Percentiles rank a stretch among this genome's conserved stretches.
phyloP scores from a whole-genome alignment of 1,139 yeast species.

The Yamadazyma membranifaciens region DNA sequence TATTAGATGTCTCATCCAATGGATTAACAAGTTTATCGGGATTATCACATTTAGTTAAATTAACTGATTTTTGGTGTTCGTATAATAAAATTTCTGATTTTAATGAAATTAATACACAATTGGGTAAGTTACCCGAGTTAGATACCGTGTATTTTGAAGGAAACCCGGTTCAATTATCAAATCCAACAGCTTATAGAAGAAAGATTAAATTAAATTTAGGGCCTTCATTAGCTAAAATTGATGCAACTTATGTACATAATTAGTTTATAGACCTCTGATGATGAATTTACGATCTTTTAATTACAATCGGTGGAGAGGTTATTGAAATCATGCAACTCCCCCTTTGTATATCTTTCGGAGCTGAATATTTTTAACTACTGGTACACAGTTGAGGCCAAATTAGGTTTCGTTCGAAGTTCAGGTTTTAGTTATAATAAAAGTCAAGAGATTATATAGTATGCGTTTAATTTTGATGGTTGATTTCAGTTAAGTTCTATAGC shows the following conservation, averaged over 20 bases:
- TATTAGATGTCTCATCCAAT: conserved; percentile 82
- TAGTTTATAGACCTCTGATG: conserved; percentile 4
- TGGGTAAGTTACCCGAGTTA: conserved; percentile 60
- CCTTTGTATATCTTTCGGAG: too few species aligned
- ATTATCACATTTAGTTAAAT: conserved; percentile 57
- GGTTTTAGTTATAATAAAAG: too few species aligned
- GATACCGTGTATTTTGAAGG: conserved; percentile 95
- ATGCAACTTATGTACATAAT: conserved; percentile 68
- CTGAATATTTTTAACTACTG: too few species aligned
- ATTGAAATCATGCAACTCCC: too few species aligned
- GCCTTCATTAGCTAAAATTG: conserved; percentile 78
- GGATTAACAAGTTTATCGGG: conserved; percentile 60
- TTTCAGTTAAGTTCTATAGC: too few species aligned
- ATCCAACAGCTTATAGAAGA: conserved; percentile 80
- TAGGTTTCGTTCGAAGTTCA: too few species aligned
- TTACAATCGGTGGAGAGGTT: too few species aligned
- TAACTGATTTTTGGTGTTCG: conserved; percentile 95
- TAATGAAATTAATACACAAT: conserved; percentile 64
- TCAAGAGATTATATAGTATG: too few species aligned
- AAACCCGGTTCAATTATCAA: conserved; percentile 78
- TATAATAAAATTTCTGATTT: conserved; percentile 68
- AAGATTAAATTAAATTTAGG: conserved; percentile 74
- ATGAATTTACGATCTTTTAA: neutral
- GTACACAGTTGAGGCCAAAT: too few species aligned
- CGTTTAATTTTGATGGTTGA: too few species aligned